Conservation (phyloP, 306 rosid genomes). For the Canavalia gladiata region DNA sequence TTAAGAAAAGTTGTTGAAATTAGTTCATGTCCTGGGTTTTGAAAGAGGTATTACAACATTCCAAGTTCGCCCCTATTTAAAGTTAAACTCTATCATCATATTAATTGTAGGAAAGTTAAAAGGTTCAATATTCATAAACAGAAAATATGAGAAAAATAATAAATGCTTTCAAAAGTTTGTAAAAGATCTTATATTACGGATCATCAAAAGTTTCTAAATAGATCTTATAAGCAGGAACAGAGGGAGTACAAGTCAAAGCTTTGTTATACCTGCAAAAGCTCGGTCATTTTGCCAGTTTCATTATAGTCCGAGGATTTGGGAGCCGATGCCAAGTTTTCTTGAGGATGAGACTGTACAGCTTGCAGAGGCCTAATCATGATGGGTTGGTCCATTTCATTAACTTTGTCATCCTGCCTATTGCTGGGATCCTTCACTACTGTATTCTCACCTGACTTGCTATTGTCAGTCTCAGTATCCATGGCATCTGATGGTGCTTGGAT, state of each 20-base stretch:
- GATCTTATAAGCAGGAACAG: too few relatives aligned
- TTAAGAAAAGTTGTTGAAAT: too few relatives aligned
- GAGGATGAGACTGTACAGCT: slow-evolving; percentile 57
- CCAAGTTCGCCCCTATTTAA: too few relatives aligned
- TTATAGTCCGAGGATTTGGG: slow-evolving; percentile 52
- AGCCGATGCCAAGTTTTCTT: slow-evolving; percentile 46
- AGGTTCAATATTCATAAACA: too few relatives aligned
- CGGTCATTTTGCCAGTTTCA: slow-evolving; percentile 69
- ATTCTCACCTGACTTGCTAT: slow-evolving; percentile 51
- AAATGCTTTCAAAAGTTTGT: too few relatives aligned
- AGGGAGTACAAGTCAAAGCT: slow-evolving; percentile 2
- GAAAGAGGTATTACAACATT: too few relatives aligned
- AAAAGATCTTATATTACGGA: too few relatives aligned
- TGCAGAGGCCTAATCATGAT: slow-evolving; percentile 70
- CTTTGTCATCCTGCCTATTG: slow-evolving; percentile 49
- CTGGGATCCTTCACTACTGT: slow-evolving; percentile 45
- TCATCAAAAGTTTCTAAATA: too few relatives aligned
- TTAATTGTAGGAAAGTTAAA: too few relatives aligned
- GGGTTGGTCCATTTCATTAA: slow-evolving; percentile 56
- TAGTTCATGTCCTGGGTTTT: too few relatives aligned
- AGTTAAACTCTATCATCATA: too few relatives aligned
- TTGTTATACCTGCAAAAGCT: slow-evolving; percentile 80
- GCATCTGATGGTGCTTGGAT: slow-evolving; percentile 54
- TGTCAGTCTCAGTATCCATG: slow-evolving; percentile 51
- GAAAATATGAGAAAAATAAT: too few relatives aligned